A percentile compares a stretch with the other conserved stretches of the same genome.
Evolutionary conservation across 108 stramenopile genomes (phyloP).

Genomic region (Cyclotella choctawhatcheeana): DNA sequence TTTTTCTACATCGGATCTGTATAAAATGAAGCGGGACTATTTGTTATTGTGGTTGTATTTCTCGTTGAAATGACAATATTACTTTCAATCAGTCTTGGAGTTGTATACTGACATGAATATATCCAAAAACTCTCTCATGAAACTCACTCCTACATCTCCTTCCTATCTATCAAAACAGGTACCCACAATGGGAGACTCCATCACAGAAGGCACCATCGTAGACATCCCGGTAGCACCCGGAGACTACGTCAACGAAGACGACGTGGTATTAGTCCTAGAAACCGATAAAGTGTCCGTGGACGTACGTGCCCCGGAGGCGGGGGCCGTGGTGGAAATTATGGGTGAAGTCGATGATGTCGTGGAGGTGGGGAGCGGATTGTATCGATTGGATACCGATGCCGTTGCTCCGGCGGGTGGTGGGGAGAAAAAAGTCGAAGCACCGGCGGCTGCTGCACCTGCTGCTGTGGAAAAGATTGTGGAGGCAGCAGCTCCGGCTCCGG

Average conservation of each 20-base stretch:
- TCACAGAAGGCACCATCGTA: constrained; percentile 97
- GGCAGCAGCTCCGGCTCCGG: constrained; percentile 54
- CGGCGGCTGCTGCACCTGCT: constrained; percentile 43
- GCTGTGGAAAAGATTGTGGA: constrained; percentile 30
- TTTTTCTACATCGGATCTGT: too few relatives aligned
- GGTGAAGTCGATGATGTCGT: constrained; percentile 96
- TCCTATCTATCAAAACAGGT: too few relatives aligned
- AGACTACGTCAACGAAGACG: constrained; percentile 76
- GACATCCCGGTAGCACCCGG: constrained; percentile 91
- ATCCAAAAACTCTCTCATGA: too few relatives aligned
- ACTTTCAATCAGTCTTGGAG: too few relatives aligned
- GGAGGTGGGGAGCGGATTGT: constrained; percentile 91
- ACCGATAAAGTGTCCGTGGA: constrained; percentile 98
- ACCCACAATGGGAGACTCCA: constrained; percentile 95
- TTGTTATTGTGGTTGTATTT: too few relatives aligned
- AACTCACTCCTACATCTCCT: too few relatives aligned
- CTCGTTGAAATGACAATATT: too few relatives aligned
- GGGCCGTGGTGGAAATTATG: constrained; percentile 87
- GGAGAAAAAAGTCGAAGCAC: constrained; percentile 21
- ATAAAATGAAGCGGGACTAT: too few relatives aligned
- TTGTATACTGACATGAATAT: too few relatives aligned
- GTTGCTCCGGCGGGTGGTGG: constrained; percentile 62
- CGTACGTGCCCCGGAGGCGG: constrained; percentile 86
- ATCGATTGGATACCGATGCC: constrained; percentile 90
- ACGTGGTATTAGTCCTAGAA: constrained; percentile 92